Percentiles rank a stretch among this genome's conserved stretches.
Evolutionary conservation across 352 stramenopile genomes (phyloP).

Genomic region (Phytopythium ostracodes): DNA sequence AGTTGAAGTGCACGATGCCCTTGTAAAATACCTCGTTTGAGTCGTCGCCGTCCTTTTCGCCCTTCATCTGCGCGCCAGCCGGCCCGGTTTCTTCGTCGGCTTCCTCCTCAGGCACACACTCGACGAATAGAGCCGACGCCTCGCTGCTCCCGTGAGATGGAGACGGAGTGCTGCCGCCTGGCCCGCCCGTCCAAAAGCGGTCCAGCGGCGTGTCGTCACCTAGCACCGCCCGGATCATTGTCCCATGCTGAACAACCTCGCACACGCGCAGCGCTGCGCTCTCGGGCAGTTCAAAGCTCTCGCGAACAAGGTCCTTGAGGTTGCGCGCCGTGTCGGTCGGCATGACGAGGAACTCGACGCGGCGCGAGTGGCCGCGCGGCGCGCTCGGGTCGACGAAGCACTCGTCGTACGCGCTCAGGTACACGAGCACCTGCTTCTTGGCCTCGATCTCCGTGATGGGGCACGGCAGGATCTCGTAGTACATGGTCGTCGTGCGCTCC

Average conservation of each 20-base stretch:
- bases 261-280: constrained; percentile 47
- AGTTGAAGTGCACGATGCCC: constrained; percentile 75
- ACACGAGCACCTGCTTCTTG: constrained; percentile 75
- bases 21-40: constrained; percentile 39
- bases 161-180: background rate
- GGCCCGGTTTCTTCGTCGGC: background rate
- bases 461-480: constrained; percentile 69
- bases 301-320: constrained; percentile 43
- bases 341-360: constrained; percentile 63
- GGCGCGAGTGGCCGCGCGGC: constrained; percentile 21
- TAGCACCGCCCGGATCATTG: constrained; percentile 49
- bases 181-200: constrained; percentile 35
- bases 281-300: constrained; percentile 35
- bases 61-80: background rate
- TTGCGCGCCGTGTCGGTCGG: constrained; percentile 44
- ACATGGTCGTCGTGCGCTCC: constrained; percentile 59
- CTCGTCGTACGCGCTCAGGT: constrained; percentile 76
- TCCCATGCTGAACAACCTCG: constrained; percentile 56
- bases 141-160: constrained; percentile 23
- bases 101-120: constrained; percentile 40
- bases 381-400: constrained; percentile 49
- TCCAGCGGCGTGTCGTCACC: constrained; percentile 32
- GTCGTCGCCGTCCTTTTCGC: constrained; percentile 4
- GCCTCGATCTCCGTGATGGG: constrained; percentile 84
- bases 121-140: constrained; percentile 46